Base-by-base conservation (phyloP, 176 grass and related monocot genomes). In the Phyllostachys edulis region DNA sequence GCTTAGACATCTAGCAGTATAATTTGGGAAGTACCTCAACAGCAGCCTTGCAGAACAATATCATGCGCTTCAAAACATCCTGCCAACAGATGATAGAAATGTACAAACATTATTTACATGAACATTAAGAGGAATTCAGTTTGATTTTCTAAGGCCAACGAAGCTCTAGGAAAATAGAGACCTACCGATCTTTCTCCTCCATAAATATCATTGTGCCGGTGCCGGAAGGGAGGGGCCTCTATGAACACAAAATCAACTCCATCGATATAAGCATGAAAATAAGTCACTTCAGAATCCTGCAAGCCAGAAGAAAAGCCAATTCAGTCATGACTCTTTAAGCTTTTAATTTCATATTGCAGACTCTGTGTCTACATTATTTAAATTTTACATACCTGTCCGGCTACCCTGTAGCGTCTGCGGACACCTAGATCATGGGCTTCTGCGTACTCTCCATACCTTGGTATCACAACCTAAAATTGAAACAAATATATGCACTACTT, bases 221-320 rank as follows among this genome's bases (percentile, higher is more conserved):
- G 89, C 37, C 87, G 82, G 60, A 90, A 98, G 32, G 87, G 41
- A 46, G 89, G 87, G 52, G 83, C 79, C 72, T 98, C 96, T 24
- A 98, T 80, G 75, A 98, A 98, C 6, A 95, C 85, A 80, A 92
- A 98, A 90, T 98, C 96, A 76, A 98, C 96, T 70, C 96, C 96
- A 85, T 98, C 96, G 6, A 98, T 95, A 70, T 89, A 92, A 49
- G 91, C 85, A 46, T 95, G 96, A 67, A 87, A 87, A 71, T 95
- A 98, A 75, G 17, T 90, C 21, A 98, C 93, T 90, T 95, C 96
- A 80, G 92, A 84, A 89, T 98, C 96, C 96, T 98, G 77, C 13
- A 87, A 63, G 15, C 6, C 6, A 80, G 38, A 82, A 2, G 4
- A 82, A 55, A 37, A 38, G 78, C 2, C 0, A 67, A 61, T 66